phyloP scores from a whole-genome alignment of 2,329 filamentous ascomycete species.

The Pseudocercospora macadamiae region DNA sequence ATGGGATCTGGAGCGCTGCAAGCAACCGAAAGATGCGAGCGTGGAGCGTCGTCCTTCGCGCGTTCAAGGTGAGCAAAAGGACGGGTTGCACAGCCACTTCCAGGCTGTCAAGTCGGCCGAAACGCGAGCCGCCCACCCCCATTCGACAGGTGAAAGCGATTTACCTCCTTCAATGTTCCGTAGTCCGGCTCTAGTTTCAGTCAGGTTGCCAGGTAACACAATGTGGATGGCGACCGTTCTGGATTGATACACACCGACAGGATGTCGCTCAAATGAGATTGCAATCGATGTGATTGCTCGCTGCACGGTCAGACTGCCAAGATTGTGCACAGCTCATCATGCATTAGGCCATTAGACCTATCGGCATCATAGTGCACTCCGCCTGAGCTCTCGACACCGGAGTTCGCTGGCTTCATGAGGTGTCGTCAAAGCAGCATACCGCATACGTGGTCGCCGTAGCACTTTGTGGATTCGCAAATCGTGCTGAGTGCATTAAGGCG shows the following conservation, averaged over 20 bases:
- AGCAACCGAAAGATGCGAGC: neutral
- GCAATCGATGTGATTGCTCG: neutral
- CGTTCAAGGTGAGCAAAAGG: neutral
- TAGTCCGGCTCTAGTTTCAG: slow-evolving; percentile 6
- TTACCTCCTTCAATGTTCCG: slow-evolving; percentile 4
- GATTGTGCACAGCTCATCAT: slow-evolving; percentile 20
- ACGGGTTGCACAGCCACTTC: slow-evolving; percentile 6
- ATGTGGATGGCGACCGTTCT: slow-evolving; percentile 6
- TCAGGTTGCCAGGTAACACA: slow-evolving; percentile 14
- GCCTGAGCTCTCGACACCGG: neutral
- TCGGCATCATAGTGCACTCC: slow-evolving; percentile 4
- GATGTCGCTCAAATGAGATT: slow-evolving; percentile 9
- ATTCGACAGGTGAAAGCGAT: slow-evolving; percentile 3
- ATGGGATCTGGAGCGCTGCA: neutral
- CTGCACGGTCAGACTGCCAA: slow-evolving; percentile 11
- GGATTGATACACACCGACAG: slow-evolving; percentile 11
- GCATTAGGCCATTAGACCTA: slow-evolving; percentile 10
- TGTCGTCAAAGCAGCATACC: neutral
- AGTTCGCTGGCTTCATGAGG: neutral
- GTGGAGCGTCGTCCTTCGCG: too few species aligned
- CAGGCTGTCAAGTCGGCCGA: slow-evolving; percentile 5
- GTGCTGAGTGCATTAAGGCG: slow-evolving; percentile 22
- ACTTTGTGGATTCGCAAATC: slow-evolving; percentile 7
- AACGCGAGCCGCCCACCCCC: slow-evolving; percentile 1
- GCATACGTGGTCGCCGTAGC: neutral